A percentile compares a stretch with the other conserved stretches of the same genome.
Conservation (phyloP, 2,329 filamentous ascomycete genomes). For the Ophiostoma piceae region DNA sequence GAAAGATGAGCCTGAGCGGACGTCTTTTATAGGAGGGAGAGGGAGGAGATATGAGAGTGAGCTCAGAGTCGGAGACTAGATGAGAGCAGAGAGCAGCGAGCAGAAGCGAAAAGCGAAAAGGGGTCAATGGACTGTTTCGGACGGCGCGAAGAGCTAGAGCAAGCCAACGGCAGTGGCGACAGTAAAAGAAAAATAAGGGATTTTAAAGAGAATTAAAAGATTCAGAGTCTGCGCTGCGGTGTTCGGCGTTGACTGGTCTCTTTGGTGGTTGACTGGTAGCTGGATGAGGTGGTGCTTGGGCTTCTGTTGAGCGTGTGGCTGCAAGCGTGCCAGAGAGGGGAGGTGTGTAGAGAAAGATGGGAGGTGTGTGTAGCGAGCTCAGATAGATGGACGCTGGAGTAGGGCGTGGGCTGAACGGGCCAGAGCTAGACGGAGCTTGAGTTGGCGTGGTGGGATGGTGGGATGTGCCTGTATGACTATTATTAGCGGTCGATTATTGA, state of each 20-base stretch:
- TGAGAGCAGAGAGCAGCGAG: not conserved
- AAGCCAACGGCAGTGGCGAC: slow-evolving; percentile 22
- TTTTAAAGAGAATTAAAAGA: not conserved
- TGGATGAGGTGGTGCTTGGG: slow-evolving; percentile 4
- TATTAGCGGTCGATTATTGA: not conserved
- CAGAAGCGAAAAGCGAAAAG: slow-evolving; percentile 20
- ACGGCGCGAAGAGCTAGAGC: slow-evolving; percentile 20
- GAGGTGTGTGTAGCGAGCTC: slow-evolving; percentile 17
- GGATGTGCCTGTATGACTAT: not conserved
- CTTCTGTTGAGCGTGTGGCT: slow-evolving; percentile 2
- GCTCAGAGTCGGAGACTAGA: not conserved
- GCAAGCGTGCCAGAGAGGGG: not conserved
- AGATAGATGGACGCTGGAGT: not conserved
- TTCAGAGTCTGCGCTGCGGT: slow-evolving; percentile 24
- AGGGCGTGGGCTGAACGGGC: not conserved
- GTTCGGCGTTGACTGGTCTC: slow-evolving; percentile 22
- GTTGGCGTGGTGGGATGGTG: not conserved
- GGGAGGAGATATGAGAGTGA: not conserved
- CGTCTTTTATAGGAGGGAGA: slow-evolving; percentile 20
- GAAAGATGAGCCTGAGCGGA: slow-evolving; percentile 13
- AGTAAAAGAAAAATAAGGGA: not conserved
- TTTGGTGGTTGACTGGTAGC: not conserved
- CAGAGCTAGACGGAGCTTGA: not conserved
- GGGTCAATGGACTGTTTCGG: slow-evolving; percentile 19
- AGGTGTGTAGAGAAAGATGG: slow-evolving; percentile 14